A percentile compares a stretch with the other conserved stretches of the same genome.
phyloP scores from a whole-genome alignment of 768 basidiomycete genomes.

The Phylloporus rhodoxanthus region DNA sequence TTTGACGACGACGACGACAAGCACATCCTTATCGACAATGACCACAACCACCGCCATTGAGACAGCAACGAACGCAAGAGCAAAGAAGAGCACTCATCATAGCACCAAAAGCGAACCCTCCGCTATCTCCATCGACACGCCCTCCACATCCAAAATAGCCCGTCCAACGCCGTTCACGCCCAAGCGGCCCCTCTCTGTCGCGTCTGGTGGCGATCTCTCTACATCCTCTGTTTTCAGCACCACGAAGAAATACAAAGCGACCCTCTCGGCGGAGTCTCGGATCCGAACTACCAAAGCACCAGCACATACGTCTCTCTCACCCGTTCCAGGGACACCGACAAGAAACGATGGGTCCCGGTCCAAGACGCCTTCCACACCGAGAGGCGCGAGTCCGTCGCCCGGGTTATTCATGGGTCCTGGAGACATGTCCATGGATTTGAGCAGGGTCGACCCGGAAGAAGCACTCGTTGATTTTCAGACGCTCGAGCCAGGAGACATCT shows the following conservation, averaged over 20 bases:
- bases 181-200: slow-evolving; percentile 42
- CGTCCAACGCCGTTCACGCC: slow-evolving; percentile 50
- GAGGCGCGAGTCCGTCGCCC: slow-evolving; percentile 43
- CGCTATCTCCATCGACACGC: slow-evolving; percentile 10
- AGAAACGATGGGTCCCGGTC: slow-evolving; percentile 41
- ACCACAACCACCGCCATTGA: background rate
- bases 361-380: slow-evolving; percentile 50
- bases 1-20: slow-evolving; percentile 3
- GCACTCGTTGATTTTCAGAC: slow-evolving; percentile 70
- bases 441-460: slow-evolving; percentile 67
- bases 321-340: slow-evolving; percentile 52
- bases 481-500: slow-evolving; percentile 64
- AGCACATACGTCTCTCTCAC: slow-evolving; percentile 29
- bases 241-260: slow-evolving; percentile 64
- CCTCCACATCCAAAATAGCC: slow-evolving; percentile 33
- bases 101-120: background rate
- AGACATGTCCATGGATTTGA: slow-evolving; percentile 64
- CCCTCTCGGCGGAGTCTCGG: slow-evolving; percentile 45
- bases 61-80: background rate
- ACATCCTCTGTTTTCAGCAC: slow-evolving; percentile 37
- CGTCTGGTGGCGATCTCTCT: slow-evolving; percentile 30
- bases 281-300: slow-evolving; percentile 28
- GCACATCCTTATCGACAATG: background rate
- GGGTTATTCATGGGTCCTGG: slow-evolving; percentile 41
- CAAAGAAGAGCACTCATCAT: slow-evolving; percentile 1